Percentiles rank a stretch among this genome's conserved stretches.
phyloP scores from a whole-genome alignment of 2,329 filamentous ascomycete genomes.

The Fusarium pseudocircinatum region DNA sequence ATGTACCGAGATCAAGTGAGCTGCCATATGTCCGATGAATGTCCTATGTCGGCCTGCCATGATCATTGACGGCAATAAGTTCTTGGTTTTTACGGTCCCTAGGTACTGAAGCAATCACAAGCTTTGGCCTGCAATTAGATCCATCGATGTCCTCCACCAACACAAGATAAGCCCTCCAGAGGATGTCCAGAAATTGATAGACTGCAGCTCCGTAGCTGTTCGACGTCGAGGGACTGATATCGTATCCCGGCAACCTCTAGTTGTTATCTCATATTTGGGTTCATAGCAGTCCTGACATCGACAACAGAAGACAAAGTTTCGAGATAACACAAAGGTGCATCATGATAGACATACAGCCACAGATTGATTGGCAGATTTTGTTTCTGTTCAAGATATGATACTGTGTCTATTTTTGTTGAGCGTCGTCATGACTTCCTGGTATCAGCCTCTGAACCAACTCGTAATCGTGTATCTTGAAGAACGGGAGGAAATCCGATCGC shows the following conservation, averaged over 20 bases:
- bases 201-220: neutral
- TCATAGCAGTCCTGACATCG: neutral
- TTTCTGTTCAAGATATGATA: neutral
- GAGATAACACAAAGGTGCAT: conserved; percentile 14
- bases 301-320: neutral
- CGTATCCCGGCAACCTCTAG: neutral
- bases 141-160: neutral
- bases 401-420: conserved; percentile 32
- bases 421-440: conserved; percentile 2
- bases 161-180: neutral
- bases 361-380: conserved; percentile 12
- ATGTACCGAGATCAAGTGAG: conserved; percentile 1
- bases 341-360: neutral
- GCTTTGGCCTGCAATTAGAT: neutral
- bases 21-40: conserved; percentile 22
- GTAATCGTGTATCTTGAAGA: conserved; percentile 14
- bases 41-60: neutral
- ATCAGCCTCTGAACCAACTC: conserved; percentile 15
- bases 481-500: conserved; percentile 2
- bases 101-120: neutral
- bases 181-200: neutral
- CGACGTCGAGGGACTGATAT: neutral
- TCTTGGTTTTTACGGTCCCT: neutral
- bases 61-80: neutral
- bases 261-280: neutral